Evolutionary conservation across 768 basidiomycete species (phyloP), one percentile per base, ranked within the genome.

Genomic region (Podaxis mareebaensis): DNA sequence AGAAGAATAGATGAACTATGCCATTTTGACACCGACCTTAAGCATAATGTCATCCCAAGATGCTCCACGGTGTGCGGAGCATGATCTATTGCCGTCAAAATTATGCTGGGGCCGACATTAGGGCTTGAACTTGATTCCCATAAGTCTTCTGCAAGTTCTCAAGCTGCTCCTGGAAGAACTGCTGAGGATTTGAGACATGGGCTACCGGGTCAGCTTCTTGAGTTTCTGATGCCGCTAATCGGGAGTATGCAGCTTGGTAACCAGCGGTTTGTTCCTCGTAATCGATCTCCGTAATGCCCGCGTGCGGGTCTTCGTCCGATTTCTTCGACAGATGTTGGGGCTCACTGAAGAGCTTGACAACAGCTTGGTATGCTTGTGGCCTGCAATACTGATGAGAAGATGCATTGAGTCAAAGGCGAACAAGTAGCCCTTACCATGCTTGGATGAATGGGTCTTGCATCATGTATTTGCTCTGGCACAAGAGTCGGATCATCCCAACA

Each of bases 231-330:
- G 96, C 92, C 0, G 95, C 96, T 17, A 98, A 83, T 39, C 91
- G 85, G 57, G 95, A 95, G 77, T 96, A 99, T 3, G 94, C 92
- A 0, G 94, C 93, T 71, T 99, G 97, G 75, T 98, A 98, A 0
- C 95, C 93, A 5, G 90, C 90, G 1, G 84, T 83, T 71, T 92
- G 91, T 71, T 98, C 96, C 71, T 98, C 96, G 65, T 87, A 88
- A 72, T 98, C 96, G 52, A 97, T 86, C 58, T 85, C 86, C 0
- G 91, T 92, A 39, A 93, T 71, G 0, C 85, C 85, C 0, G 79
- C 78, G 51, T 85, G 77, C 7, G 80, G 73, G 53, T 87, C 85
- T n/a, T 87, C 79, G 58, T 71, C 74, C 4, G 74, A 67, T 40
- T 71, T 73, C 39, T 74, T 74, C 39, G 79, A 78, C 70, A 93